Percentiles rank a stretch among this genome's conserved stretches.
phyloP scores from a whole-genome alignment of 768 basidiomycete genomes.

The Suillus occidentalis region DNA sequence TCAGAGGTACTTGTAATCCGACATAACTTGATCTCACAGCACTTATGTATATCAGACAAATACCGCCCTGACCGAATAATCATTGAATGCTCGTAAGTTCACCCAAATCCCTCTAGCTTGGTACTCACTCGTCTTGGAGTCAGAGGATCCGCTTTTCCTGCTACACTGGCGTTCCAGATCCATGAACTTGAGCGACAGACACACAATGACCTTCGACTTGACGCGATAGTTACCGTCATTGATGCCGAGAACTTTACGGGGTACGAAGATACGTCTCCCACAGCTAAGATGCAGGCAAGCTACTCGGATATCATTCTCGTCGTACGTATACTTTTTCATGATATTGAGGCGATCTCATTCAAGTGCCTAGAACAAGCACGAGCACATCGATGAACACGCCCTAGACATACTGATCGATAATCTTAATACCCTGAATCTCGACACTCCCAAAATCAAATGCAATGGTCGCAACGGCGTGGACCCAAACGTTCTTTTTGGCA shows the following conservation, averaged over 20 bases:
- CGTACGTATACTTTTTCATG: conserved; percentile 41
- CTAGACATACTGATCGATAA: conserved; percentile 86
- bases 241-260: conserved; percentile 91
- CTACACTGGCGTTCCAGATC: conserved; percentile 92
- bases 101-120: background rate
- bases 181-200: conserved; percentile 85
- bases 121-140: conserved; percentile 6
- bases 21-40: background rate
- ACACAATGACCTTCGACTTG: conserved; percentile 71
- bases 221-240: conserved; percentile 89
- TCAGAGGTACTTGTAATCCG: conserved; percentile 55
- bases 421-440: conserved; percentile 85
- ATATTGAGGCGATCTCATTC: conserved; percentile 10
- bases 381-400: conserved; percentile 73
- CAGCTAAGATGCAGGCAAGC: conserved; percentile 92
- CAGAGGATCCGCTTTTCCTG: conserved; percentile 94
- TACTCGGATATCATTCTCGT: conserved; percentile 92
- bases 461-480: conserved; percentile 64
- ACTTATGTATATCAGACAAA: conserved; percentile 54
- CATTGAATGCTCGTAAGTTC: conserved; percentile 89
- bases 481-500: conserved; percentile 82
- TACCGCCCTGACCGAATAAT: conserved; percentile 88
- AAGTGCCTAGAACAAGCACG: conserved; percentile 79
- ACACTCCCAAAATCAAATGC: conserved; percentile 81
- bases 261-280: conserved; percentile 90